A percentile compares a stretch with the other conserved stretches of the same genome.
Conservation (phyloP, 2,329 filamentous ascomycete genomes). For the Pseudocercospora ulei region DNA sequence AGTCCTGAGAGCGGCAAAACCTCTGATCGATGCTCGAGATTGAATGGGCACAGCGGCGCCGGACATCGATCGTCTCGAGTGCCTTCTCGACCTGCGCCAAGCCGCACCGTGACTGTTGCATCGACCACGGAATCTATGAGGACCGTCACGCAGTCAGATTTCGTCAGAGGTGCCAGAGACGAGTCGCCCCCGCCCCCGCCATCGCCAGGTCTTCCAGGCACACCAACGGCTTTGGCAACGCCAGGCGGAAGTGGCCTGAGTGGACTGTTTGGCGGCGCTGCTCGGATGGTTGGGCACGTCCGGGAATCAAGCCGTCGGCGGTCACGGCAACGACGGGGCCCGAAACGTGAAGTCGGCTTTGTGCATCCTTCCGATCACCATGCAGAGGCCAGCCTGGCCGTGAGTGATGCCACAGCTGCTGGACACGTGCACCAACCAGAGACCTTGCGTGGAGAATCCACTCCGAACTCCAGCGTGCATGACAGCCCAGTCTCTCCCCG, state of each 20-base stretch:
- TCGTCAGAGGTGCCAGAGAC: slow-evolving; percentile 22
- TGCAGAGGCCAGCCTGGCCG: slow-evolving; percentile 52
- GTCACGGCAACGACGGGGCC: slow-evolving; percentile 44
- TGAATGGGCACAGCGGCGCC: slow-evolving; percentile 15
- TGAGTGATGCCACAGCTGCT: slow-evolving; percentile 54
- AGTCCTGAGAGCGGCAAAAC: slow-evolving; percentile 47
- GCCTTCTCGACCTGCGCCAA: slow-evolving; percentile 28
- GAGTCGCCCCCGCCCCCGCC: slow-evolving; percentile 34
- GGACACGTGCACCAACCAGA: slow-evolving; percentile 49
- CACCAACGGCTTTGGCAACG: slow-evolving; percentile 39
- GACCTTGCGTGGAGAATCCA: slow-evolving; percentile 35
- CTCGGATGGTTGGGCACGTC: slow-evolving; percentile 41
- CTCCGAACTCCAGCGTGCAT: slow-evolving; percentile 16
- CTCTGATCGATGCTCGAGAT: slow-evolving; percentile 14
- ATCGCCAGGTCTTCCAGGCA: slow-evolving; percentile 40
- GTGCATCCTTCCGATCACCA: slow-evolving; percentile 55
- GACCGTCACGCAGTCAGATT: slow-evolving; percentile 40
- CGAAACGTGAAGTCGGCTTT: slow-evolving; percentile 54
- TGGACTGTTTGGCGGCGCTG: slow-evolving; percentile 42
- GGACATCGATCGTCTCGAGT: slow-evolving; percentile 17
- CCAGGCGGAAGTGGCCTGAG: slow-evolving; percentile 38
- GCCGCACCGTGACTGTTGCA: slow-evolving; percentile 37
- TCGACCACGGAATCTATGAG: slow-evolving; percentile 39
- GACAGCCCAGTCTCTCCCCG: slow-evolving; percentile 27
- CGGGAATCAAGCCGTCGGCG: slow-evolving; percentile 39